These are phyloP conservation scores for Arthrobotrys musiformis DNA, from an alignment of 2,329 filamentous ascomycete genomes.

Conservation along the genomic window DNA sequence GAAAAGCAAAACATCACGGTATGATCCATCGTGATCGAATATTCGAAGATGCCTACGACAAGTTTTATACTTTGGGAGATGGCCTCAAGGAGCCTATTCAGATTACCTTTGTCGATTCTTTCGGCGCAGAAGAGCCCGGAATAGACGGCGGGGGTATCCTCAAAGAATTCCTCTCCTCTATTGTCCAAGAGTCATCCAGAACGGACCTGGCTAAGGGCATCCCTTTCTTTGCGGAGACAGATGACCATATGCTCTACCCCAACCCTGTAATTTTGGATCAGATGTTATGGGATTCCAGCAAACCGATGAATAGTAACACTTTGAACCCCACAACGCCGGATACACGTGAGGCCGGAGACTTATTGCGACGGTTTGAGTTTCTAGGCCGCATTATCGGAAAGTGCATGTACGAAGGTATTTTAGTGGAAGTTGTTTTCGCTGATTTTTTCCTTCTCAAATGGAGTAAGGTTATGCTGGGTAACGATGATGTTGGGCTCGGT, in stretches of 20 bases:
- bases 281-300: conserved; percentile 70
- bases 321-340: conserved; percentile 65
- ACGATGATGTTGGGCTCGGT: conserved; percentile 75
- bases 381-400: conserved; percentile 93
- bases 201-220: conserved; percentile 66
- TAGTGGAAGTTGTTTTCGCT: conserved; percentile 91
- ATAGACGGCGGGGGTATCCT: conserved; percentile 98
- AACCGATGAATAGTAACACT: conserved; percentile 65
- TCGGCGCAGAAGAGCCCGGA: conserved; percentile 85
- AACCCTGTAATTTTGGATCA: conserved; percentile 83
- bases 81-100: conserved; percentile 93
- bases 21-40: conserved; percentile 80
- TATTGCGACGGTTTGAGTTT: conserved; percentile 85
- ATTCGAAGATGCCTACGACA: conserved; percentile 84
- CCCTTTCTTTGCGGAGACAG: conserved; percentile 82
- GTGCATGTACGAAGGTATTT: conserved; percentile 95
- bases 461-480: conserved; percentile 77
- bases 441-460: conserved; percentile 97
- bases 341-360: conserved; percentile 68
- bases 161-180: conserved; percentile 92
- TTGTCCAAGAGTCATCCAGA: conserved; percentile 84
- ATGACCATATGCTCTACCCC: conserved; percentile 86
- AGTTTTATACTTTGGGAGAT: conserved; percentile 83
- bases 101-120: conserved; percentile 94
- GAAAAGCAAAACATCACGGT: conserved; percentile 74